These are phyloP conservation scores for Magnolia officinalis DNA, from an alignment of 164 flowering plant genomes.

Conservation along the genomic window DNA sequence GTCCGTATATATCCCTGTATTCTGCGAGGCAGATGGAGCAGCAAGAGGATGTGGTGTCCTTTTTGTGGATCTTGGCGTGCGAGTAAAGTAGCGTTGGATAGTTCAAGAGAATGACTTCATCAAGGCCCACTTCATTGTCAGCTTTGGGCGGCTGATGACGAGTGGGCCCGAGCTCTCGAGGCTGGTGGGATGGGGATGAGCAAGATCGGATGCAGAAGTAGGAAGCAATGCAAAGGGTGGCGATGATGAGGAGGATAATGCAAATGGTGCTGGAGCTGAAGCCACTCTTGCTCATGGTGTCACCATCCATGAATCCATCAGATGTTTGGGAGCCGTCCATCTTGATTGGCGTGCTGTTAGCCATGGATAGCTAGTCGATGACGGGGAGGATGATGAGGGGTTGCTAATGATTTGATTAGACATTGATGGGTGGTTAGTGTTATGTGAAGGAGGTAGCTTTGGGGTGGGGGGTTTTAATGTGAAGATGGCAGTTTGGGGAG, in stretches of 20 bases:
- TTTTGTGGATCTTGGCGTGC: slow-evolving; percentile 32
- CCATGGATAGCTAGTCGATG: background rate
- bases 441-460: background rate
- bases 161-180: background rate
- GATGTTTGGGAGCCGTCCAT: slow-evolving; percentile 32
- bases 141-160: background rate
- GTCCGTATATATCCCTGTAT: slow-evolving; percentile 53
- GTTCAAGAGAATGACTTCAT: slow-evolving; percentile 56
- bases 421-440: background rate
- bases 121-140: slow-evolving; percentile 47
- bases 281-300: slow-evolving; percentile 53
- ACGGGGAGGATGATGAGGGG: slow-evolving; percentile 8
- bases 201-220: slow-evolving; percentile 56
- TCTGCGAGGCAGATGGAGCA: slow-evolving; percentile 71
- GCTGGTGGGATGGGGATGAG: background rate
- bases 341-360: background rate
- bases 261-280: slow-evolving; percentile 63
- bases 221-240: slow-evolving; percentile 65
- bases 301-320: slow-evolving; percentile 41
- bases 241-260: slow-evolving; percentile 72
- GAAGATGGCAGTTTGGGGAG: too few relatives aligned
- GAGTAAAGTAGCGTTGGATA: slow-evolving; percentile 67
- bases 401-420: background rate
- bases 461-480: background rate
- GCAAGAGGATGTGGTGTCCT: slow-evolving; percentile 37